phyloP scores from a whole-genome alignment of 176 grass and related monocot genomes.

The Carex scoparia region DNA sequence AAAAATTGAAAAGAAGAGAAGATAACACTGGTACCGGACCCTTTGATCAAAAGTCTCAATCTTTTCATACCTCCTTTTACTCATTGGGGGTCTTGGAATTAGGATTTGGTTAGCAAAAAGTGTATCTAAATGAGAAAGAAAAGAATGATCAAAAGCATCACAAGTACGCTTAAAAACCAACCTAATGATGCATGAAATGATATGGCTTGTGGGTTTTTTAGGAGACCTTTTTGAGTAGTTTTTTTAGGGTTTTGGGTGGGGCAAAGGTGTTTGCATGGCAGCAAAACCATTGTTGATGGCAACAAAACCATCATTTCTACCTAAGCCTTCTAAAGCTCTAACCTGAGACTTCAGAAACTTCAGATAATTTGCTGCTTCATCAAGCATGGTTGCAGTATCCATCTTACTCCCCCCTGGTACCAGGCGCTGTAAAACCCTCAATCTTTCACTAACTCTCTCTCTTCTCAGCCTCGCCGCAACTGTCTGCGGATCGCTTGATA shows the following conservation, averaged over 20 bases:
- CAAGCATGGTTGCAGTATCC: conserved; percentile 91
- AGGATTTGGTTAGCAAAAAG: conserved; percentile 44
- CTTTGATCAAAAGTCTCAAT: conserved; percentile 39
- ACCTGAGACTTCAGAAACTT: conserved; percentile 94
- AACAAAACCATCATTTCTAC: conserved; percentile 15
- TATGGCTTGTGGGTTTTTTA: conserved; percentile 30
- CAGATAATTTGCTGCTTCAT: conserved; percentile 90
- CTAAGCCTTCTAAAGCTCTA: conserved; percentile 76
- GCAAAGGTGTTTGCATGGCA: conserved; percentile 32
- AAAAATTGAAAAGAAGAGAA: conserved; percentile 11
- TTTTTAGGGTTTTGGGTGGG: conserved; percentile 38
- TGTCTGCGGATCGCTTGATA: conserved; percentile 83
- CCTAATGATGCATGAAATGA: conserved; percentile 31
- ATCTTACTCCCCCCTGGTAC: conserved; percentile 85
- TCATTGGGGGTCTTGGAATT: conserved; percentile 44
- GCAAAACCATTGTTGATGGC: conserved; percentile 16
- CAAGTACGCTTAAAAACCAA: conserved; percentile 26
- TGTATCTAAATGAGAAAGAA: conserved; percentile 19
- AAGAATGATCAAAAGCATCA: conserved; percentile 22
- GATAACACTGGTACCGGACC: conserved; percentile 25
- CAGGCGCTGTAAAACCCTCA: conserved; percentile 68
- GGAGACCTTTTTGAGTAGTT: not conserved
- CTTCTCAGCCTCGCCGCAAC: conserved; percentile 72
- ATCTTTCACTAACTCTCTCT: conserved; percentile 65
- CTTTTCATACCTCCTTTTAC: conserved; percentile 27